Evolutionary conservation across 1,139 yeast genomes (phyloP), one percentile per base, ranked within the genome.

Genomic region (Saccharomyces hybrid): DNA sequence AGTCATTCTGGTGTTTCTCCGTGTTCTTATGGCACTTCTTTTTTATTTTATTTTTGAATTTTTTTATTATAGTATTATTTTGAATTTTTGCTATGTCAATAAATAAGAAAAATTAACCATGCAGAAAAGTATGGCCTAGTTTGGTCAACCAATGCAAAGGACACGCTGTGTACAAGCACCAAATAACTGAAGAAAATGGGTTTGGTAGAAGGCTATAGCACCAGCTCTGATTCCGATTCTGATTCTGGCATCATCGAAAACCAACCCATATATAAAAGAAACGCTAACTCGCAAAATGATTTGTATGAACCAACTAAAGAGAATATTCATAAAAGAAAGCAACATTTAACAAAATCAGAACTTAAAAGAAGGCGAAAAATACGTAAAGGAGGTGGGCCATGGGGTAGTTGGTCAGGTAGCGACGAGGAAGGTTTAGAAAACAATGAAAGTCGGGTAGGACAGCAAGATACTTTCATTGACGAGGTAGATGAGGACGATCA

Each of bases 381-480:
- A 28, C 54, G 70, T 16, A 61, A 60, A 11, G 58, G 61, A 3
- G 56, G 65, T 38, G 77, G 77, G 1, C 80, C 80, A 0, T 77
- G 80, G 80, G 78, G 76, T 1, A 61, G 66, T 2, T 74, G 73
- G 66, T 57, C 63, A 20, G 54, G 50, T 30, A 83, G 78, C 4
- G 76, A 73, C 14, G 68, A 69, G 32, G 77, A 75, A 4, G 82
- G 76, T 59, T 62, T 66, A 47, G 87, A 86, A 0, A 86, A 88
- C 0, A 83, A 87, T 86, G 86, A 84, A 0, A 62, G 55, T 7
- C 66, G 57, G 3, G 61, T 56, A 3, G 67, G 60, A 16, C 69
- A 60, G 46, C 88, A 88, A 0, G 87, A 89, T 0, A 83, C 88
- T 87, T 85, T 84, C 0, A 63, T 56, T 5, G 65, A 58, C 5